A percentile compares a stretch with the other conserved stretches of the same genome.
These are phyloP conservation scores for Colletotrichum liaoningense DNA, from an alignment of 2,329 filamentous ascomycete genomes.

Conservation along the genomic window DNA sequence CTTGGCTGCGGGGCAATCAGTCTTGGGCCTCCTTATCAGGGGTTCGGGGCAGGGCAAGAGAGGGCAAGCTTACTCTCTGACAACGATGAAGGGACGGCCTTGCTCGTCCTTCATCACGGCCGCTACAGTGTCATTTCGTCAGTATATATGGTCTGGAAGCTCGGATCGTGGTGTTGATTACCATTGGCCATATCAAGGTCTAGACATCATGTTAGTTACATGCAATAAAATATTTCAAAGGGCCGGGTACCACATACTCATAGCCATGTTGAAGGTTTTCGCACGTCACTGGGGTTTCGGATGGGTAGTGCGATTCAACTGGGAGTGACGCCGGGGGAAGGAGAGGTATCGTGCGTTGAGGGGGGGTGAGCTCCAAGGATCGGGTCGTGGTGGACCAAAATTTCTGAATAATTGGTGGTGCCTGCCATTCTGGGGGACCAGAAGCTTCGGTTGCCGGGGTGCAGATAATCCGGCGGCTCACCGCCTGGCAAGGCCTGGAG, in stretches of 20 bases:
- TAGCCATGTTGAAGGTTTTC: conserved; percentile 38
- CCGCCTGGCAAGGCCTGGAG: conserved; percentile 26
- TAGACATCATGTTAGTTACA: conserved; percentile 56
- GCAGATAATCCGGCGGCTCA: conserved; percentile 34
- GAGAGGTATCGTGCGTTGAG: conserved; percentile 33
- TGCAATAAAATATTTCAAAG: neutral
- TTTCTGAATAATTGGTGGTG: conserved; percentile 40
- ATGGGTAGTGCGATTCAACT: conserved; percentile 29
- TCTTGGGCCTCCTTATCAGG: neutral
- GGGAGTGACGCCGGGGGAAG: conserved; percentile 23
- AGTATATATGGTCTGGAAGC: conserved; percentile 31
- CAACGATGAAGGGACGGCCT: conserved; percentile 96
- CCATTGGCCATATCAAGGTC: conserved; percentile 88
- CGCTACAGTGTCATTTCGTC: conserved; percentile 54
- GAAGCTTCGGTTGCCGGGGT: conserved; percentile 32
- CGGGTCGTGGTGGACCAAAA: conserved; percentile 37
- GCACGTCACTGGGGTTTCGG: conserved; percentile 20
- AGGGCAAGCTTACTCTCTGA: conserved; percentile 82
- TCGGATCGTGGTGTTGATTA: conserved; percentile 54
- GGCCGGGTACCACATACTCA: conserved; percentile 39
- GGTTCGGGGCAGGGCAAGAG: conserved; percentile 18
- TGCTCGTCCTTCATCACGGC: conserved; percentile 95
- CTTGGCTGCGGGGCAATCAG: conserved; percentile 73
- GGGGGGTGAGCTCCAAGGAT: conserved; percentile 35
- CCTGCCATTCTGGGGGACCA: conserved; percentile 35